A percentile compares a stretch with the other conserved stretches of the same genome.
phyloP scores from a whole-genome alignment of 2,329 filamentous ascomycete genomes.

The Acrodontium crateriforme region DNA sequence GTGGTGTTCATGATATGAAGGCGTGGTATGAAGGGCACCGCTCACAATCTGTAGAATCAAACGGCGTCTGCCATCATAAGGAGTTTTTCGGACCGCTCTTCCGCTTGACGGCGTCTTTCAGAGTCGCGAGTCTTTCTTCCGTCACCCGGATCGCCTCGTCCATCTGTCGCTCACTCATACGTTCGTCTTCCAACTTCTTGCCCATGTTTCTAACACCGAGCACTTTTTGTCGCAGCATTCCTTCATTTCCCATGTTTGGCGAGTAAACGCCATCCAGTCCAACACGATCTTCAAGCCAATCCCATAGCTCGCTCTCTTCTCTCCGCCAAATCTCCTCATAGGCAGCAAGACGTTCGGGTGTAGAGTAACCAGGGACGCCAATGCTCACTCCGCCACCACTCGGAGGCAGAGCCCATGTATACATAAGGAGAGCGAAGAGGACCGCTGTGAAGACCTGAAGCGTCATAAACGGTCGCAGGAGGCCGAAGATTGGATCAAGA shows the following conservation, averaged over 20 bases:
- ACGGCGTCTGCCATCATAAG: too few species aligned
- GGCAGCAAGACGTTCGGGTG: constrained; percentile 57
- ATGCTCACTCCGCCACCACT: constrained; percentile 21
- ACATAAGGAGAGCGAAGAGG: constrained; percentile 57
- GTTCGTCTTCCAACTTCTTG: constrained; percentile 34
- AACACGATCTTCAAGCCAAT: constrained; percentile 80
- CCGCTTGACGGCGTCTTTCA: constrained; percentile 59
- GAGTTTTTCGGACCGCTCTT: too few species aligned
- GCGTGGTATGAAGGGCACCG: too few species aligned
- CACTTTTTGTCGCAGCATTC: constrained; percentile 16
- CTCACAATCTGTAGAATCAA: too few species aligned
- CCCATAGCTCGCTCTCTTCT: constrained; percentile 82
- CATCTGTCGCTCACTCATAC: constrained; percentile 73
- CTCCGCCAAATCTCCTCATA: constrained; percentile 89
- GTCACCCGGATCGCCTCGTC: constrained; percentile 69
- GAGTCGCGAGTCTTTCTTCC: constrained; percentile 63
- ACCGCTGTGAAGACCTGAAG: constrained; percentile 67
- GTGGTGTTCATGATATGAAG: too few species aligned
- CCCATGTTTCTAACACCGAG: constrained; percentile 13
- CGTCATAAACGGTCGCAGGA: constrained; percentile 57
- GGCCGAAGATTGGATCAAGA: constrained; percentile 55
- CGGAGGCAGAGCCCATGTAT: constrained; percentile 45
- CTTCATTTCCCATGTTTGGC: constrained; percentile 10
- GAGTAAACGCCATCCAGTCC: constrained; percentile 46
- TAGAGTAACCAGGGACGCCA: constrained; percentile 26